phyloP scores from a whole-genome alignment of 75 land plant genomes.

The Larix kaempferi region DNA sequence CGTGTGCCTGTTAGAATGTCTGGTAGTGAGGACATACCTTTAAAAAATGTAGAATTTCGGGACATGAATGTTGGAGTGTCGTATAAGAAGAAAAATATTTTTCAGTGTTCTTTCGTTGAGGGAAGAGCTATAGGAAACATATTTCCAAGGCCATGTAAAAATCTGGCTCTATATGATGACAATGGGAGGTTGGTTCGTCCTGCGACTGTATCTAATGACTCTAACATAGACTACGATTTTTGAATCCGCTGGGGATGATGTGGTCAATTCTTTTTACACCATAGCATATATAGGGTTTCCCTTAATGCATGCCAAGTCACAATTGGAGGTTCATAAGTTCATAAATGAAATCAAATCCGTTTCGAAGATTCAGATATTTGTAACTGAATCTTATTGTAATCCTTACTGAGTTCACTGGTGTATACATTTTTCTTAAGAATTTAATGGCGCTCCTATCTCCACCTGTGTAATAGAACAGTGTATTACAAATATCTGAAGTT shows the following conservation, averaged over 20 bases:
- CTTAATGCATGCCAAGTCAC: neutral
- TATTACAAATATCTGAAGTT: neutral
- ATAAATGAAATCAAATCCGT: neutral
- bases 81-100: conserved; percentile 85
- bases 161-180: conserved; percentile 66
- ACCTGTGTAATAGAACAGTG: neutral
- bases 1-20: conserved; percentile 82
- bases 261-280: neutral
- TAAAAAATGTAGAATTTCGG: conserved; percentile 59
- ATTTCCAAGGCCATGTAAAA: conserved; percentile 85
- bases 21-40: conserved; percentile 73
- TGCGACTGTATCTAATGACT: conserved; percentile 35
- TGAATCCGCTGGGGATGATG: conserved; percentile 16
- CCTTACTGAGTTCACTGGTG: neutral
- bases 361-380: conserved; percentile 6
- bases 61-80: conserved; percentile 86
- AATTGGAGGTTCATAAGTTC: neutral
- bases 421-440: neutral
- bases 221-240: conserved; percentile 63
- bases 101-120: conserved; percentile 74
- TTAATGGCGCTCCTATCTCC: neutral
- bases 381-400: neutral
- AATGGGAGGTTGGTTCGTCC: conserved; percentile 33
- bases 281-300: neutral
- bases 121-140: conserved; percentile 78